Conservation (phyloP, 164 flowering plant genomes). For the Umbellularia californica region DNA sequence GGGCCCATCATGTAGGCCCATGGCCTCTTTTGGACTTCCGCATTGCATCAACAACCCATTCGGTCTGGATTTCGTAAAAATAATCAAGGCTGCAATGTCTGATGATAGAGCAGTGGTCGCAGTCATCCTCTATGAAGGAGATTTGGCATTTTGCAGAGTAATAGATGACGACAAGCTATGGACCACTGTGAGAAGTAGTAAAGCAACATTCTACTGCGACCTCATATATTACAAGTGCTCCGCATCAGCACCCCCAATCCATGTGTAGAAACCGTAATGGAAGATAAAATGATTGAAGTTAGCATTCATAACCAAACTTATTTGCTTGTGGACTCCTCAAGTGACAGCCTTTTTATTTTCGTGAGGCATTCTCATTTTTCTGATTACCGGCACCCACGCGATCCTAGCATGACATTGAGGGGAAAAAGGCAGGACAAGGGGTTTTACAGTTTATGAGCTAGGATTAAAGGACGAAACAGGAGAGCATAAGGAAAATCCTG, state of each 20-base stretch:
- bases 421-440: conserved; percentile 4
- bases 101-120: conserved; percentile 25
- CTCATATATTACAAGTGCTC: conserved; percentile 31
- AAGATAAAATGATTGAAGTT: conserved; percentile 29
- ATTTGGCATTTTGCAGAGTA: conserved; percentile 50
- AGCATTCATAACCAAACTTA: conserved; percentile 58
- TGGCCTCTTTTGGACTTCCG: no score
- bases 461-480: conserved; percentile 27
- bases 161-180: conserved; percentile 35
- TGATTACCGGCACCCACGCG: no score
- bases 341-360: conserved; percentile 53
- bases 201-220: conserved; percentile 18
- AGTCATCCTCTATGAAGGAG: conserved; percentile 70
- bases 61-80: no score
- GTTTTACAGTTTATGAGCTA: conserved; percentile 55
- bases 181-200: conserved; percentile 23
- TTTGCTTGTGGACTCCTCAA: conserved; percentile 46
- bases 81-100: conserved; percentile 28
- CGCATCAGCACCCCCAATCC: conserved; percentile 18
- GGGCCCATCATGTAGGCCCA: no score
- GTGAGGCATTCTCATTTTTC: conserved; percentile 24
- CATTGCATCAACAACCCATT: no score
- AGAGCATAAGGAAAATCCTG: conserved; percentile 5
- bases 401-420: no score
- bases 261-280: conserved; percentile 27